Evolutionary conservation across 148 eudicot species (phyloP), one percentile per base, ranked within the genome.

Genomic region (Cornus kousa): DNA sequence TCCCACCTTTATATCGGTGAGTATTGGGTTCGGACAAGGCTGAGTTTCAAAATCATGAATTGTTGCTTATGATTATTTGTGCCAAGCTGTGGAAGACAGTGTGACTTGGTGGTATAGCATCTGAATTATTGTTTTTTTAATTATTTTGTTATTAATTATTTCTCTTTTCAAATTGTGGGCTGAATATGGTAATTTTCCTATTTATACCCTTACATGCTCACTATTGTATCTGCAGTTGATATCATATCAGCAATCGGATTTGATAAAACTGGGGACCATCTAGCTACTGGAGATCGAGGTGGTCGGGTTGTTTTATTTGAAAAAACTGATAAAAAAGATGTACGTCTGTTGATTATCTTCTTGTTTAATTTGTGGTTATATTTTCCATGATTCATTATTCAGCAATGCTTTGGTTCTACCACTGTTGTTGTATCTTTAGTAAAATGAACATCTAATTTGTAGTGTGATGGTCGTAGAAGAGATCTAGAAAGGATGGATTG

Each of bases 401-500:
- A 13, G 16, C 3, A 13, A 57, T 57, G 17, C 64, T 57, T 57
- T 57, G 20, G 20, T 17, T 57, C 19, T 22, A 11, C 53, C 12
- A 35, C 37, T 35, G 37, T 10, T 78, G 68, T 1, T 79, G 40
- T 57, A 79, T 50, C 20, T 72, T 71, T 32, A 46, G 28, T 71
- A 64, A 73, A 53, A 57, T 11, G 24, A 10, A 53, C 39, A 24
- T 83, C 53, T 70, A 68, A 78, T 53, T 17, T 84, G 79, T 80
- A 91, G 94, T 84, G 84, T 83, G 88, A 89, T 50, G 74, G 76
- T 71, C 89, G 64, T 87, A 87, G 97, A 84, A 89, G 95, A 84
- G 94, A 96, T 75, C 67, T 91, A 75, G 99, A 96, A 88, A 89
- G 85, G 83, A 88, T 79, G 83, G 95, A 93, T 79, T 82, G 82